Conservation (phyloP, 1,284 basidiomycete genomes). For the Exobasidium cylindrosporum region DNA sequence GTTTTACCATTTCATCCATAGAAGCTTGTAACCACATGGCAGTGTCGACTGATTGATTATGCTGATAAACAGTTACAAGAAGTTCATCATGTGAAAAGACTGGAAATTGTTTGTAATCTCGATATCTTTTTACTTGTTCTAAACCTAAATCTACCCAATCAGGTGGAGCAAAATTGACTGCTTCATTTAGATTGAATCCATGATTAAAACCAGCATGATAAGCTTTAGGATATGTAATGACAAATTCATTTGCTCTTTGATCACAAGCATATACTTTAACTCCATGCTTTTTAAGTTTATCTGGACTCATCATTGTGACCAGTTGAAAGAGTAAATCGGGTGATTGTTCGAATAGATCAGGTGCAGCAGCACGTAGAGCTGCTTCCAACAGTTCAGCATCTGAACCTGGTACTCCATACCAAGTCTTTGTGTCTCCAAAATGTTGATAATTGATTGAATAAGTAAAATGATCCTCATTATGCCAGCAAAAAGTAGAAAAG, state of each 20-base stretch:
- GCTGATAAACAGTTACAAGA: constrained; percentile 87
- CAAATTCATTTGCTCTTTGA: constrained; percentile 92
- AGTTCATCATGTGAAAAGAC: constrained; percentile 99
- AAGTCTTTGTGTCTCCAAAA: constrained; percentile 99
- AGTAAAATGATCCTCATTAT: constrained; percentile 99
- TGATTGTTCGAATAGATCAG: constrained; percentile 97
- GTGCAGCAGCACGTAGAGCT: constrained; percentile 89
- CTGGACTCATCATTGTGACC: constrained; percentile 96
- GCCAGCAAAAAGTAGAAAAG: constrained; percentile 99
- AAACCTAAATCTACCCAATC: constrained; percentile 88
- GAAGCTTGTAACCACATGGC: constrained; percentile 83
- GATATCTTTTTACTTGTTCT: constrained; percentile 79
- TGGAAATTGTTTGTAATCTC: constrained; percentile 82
- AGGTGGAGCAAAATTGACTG: constrained; percentile 96
- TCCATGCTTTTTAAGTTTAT: constrained; percentile 77
- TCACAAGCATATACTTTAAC: constrained; percentile 93
- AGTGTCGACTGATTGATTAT: constrained; percentile 87
- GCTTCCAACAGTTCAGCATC: constrained; percentile 95
- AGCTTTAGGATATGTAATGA: constrained; percentile 92
- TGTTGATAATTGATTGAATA: constrained; percentile 73
- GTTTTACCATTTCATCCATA: constrained; percentile 81
- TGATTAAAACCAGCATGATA: constrained; percentile 99
- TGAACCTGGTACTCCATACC: constrained; percentile 94
- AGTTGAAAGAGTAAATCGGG: constrained; percentile 96
- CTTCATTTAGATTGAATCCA: constrained; percentile 97